Evolutionary conservation across 192 early-diverging fungal genomes (phyloP), one percentile per base, ranked within the genome.

Genomic region (Chytriomyces confervae): DNA sequence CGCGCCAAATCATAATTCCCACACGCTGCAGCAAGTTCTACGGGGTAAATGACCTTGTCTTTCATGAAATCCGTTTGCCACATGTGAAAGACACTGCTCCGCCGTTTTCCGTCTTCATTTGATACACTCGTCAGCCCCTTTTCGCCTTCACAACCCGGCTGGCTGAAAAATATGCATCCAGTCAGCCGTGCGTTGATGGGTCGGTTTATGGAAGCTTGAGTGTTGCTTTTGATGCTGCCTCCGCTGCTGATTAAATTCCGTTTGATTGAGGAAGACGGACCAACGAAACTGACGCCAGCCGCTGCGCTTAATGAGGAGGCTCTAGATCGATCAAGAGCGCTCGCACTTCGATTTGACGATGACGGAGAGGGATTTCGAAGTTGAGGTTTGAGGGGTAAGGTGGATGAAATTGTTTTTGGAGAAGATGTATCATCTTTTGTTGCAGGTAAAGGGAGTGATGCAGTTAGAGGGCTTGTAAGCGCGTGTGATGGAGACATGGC

Each of bases 21-120:
- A 62, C 62, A 75, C 7, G 77, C 77, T 3, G 81, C 72, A 49
- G 86, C 86, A 10, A 81, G 61, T 62, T 87, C 86, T 13, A 86
- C 66, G 36, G 82, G 81, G 51, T 81, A 84, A 47, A 87, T 77
- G 6, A 81, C 47, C 60, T 77, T 68, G 49, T 71, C 79, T 61
- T 77, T 74, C 62, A 80, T 51, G 63, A 50, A 84, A 13, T 78
- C 83, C 43, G 75, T 67, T 49, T 76, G 53, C 48, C 66, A 65
- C 67, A 84, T 76, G n/a, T 70, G 66, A 61, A 77, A 77, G 11
- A 77, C 67, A 69, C 76, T 70, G 20, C 76, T 77, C 60, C 76
- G 49, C 57, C 68, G 49, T 27, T 68, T 73, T 45, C 13, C 36
- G 20, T 13, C 36, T 48, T 24, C 23, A 13, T 50, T 7, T 36